These are phyloP conservation scores for Cucurbita moschata DNA, from an alignment of 306 rosid species.

Conservation along the genomic window DNA sequence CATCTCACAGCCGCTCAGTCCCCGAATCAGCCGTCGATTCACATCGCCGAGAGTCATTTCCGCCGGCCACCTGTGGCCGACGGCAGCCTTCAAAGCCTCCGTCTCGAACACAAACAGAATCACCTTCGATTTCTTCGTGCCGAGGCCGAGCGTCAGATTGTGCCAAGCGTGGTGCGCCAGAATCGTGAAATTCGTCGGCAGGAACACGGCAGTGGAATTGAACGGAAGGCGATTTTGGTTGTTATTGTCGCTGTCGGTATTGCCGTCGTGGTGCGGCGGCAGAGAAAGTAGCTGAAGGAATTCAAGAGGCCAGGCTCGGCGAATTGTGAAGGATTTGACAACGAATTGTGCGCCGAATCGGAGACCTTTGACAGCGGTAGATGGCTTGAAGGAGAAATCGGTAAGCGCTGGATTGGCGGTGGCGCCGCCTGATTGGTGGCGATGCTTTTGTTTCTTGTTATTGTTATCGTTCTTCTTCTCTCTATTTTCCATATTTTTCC, in stretches of 20 bases:
- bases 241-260: neutral
- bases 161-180: constrained; percentile 95
- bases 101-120: constrained; percentile 64
- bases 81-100: constrained; percentile 34
- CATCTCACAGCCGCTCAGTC: constrained; percentile 54
- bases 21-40: constrained; percentile 58
- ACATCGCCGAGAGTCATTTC: constrained; percentile 82
- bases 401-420: constrained; percentile 35
- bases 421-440: constrained; percentile 56
- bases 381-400: constrained; percentile 80
- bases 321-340: constrained; percentile 77
- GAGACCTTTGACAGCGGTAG: constrained; percentile 81
- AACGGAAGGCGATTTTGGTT: constrained; percentile 20
- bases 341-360: constrained; percentile 88
- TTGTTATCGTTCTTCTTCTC: constrained; percentile 43
- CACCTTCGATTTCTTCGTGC: constrained; percentile 79
- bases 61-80: constrained; percentile 54
- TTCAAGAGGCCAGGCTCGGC: constrained; percentile 57
- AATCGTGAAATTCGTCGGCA: constrained; percentile 92
- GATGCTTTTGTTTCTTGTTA: constrained; percentile 84
- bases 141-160: constrained; percentile 84
- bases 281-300: constrained; percentile 64
- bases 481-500: constrained; percentile 29
- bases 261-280: constrained; percentile 24
- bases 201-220: constrained; percentile 61